These are phyloP conservation scores for Pichia sp. DNA, from an alignment of 1,139 yeast genomes.

Conservation along the genomic window DNA sequence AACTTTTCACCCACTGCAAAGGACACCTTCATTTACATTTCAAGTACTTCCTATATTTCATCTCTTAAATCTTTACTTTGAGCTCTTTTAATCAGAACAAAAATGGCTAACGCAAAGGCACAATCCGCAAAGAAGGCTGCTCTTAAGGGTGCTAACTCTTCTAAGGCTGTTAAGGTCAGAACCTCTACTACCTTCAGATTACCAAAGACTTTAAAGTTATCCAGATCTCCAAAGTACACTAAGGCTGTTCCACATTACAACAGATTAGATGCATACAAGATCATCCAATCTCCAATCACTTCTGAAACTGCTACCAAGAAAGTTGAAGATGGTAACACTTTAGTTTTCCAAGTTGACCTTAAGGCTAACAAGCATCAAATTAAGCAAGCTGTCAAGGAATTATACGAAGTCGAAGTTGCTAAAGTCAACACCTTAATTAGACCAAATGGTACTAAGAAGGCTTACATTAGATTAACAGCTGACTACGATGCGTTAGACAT, in stretches of 20 bases:
- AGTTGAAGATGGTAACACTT: conserved; percentile 99
- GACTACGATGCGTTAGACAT: conserved; percentile 99
- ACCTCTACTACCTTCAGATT: conserved; percentile 92
- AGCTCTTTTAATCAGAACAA: background rate
- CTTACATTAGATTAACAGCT: conserved; percentile 97
- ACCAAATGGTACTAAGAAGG: conserved; percentile 99
- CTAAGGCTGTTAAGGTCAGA: conserved; percentile 90
- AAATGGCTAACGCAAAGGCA: conserved; percentile 49
- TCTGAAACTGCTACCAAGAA: conserved; percentile 99
- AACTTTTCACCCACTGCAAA: conserved; percentile 1
- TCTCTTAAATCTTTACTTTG: background rate
- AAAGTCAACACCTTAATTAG: conserved; percentile 94
- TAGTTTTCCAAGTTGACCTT: conserved; percentile 95
- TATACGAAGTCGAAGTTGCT: conserved; percentile 91
- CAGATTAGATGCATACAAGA: conserved; percentile 95
- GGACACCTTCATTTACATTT: too few relatives aligned
- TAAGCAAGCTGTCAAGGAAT: conserved; percentile 96
- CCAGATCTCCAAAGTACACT: conserved; percentile 93
- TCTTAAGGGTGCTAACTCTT: conserved; percentile 92
- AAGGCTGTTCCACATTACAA: conserved; percentile 96
- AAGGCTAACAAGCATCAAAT: conserved; percentile 98
- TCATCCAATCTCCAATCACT: conserved; percentile 92
- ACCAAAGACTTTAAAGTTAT: conserved; percentile 94
- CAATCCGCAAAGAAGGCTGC: conserved; percentile 98
- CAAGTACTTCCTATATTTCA: too few relatives aligned